Percentiles rank a stretch among this genome's conserved stretches.
Evolutionary conservation across 768 basidiomycete species (phyloP).

Genomic region (Royoungia palumana): DNA sequence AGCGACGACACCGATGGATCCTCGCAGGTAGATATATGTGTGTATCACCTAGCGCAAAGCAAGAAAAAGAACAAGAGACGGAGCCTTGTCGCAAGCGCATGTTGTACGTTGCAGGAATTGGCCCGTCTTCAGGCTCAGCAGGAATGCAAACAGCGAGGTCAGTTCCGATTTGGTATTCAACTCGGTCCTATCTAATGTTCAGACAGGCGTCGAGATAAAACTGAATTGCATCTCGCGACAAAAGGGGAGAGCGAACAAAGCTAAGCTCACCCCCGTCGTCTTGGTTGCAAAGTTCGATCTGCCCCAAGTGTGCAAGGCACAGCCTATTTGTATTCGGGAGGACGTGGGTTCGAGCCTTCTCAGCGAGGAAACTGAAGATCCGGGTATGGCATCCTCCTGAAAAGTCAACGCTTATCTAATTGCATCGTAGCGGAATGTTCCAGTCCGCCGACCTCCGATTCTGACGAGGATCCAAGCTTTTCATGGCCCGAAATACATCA

Average conservation of each 20-base stretch:
- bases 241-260: slow-evolving; percentile 11
- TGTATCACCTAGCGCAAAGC: slow-evolving; percentile 56
- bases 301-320: background rate
- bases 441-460: slow-evolving; percentile 10
- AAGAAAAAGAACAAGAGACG: slow-evolving; percentile 62
- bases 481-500: slow-evolving; percentile 11
- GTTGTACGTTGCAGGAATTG: slow-evolving; percentile 52
- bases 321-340: background rate
- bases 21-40: slow-evolving; percentile 48
- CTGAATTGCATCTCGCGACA: slow-evolving; percentile 33
- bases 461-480: slow-evolving; percentile 4
- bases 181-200: slow-evolving; percentile 8
- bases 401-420: background rate
- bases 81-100: slow-evolving; percentile 50
- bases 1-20: slow-evolving; percentile 40
- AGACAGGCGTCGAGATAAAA: slow-evolving; percentile 42
- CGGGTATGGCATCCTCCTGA: slow-evolving; percentile 1
- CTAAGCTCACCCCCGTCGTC: slow-evolving; percentile 1
- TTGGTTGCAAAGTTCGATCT: slow-evolving; percentile 23
- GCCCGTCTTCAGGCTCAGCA: slow-evolving; percentile 44
- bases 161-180: slow-evolving; percentile 17
- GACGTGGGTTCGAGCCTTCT: background rate
- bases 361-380: slow-evolving; percentile 8
- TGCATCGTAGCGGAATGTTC: slow-evolving; percentile 1
- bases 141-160: slow-evolving; percentile 40